Percentiles rank a stretch among this genome's conserved stretches.
These are phyloP conservation scores for Pestalotiopsis sp. DNA, from an alignment of 2,329 filamentous ascomycete species.

Conservation along the genomic window DNA sequence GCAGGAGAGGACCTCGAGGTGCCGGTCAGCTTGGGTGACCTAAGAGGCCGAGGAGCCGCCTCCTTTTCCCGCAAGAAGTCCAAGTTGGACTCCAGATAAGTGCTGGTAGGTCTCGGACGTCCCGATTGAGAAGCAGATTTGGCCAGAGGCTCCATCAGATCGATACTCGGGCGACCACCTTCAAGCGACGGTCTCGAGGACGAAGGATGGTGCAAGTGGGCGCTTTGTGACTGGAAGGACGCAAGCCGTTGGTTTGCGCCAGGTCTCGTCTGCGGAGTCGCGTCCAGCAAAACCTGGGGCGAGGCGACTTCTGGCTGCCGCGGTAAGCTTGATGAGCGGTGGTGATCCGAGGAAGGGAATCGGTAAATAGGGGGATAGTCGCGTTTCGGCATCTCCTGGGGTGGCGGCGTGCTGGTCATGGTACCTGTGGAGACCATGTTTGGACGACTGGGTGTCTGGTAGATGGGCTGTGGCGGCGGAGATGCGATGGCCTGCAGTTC, in stretches of 20 bases:
- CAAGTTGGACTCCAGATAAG: slow-evolving; percentile 79
- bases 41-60: slow-evolving; percentile 46
- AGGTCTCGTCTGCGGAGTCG: slow-evolving; percentile 25
- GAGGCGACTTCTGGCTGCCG: slow-evolving; percentile 31
- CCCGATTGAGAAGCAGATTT: slow-evolving; percentile 56
- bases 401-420: slow-evolving; percentile 67
- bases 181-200: slow-evolving; percentile 72
- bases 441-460: slow-evolving; percentile 34
- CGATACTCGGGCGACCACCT: slow-evolving; percentile 65
- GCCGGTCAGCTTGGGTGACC: slow-evolving; percentile 37
- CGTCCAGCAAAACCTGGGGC: slow-evolving; percentile 25
- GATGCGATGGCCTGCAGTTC: slow-evolving; percentile 61
- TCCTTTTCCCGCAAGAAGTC: slow-evolving; percentile 84
- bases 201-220: slow-evolving; percentile 44
- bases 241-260: slow-evolving; percentile 29
- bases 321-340: slow-evolving; percentile 42
- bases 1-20: slow-evolving; percentile 41
- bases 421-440: slow-evolving; percentile 67
- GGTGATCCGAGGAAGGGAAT: slow-evolving; percentile 42
- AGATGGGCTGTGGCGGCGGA: slow-evolving; percentile 37
- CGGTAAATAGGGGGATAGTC: slow-evolving; percentile 42
- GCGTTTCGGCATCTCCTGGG: slow-evolving; percentile 47
- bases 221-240: slow-evolving; percentile 36
- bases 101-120: slow-evolving; percentile 76
- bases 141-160: slow-evolving; percentile 62